Evolutionary conservation across 805 yeast species (phyloP).

Genomic region (Ascoidea tarda): DNA sequence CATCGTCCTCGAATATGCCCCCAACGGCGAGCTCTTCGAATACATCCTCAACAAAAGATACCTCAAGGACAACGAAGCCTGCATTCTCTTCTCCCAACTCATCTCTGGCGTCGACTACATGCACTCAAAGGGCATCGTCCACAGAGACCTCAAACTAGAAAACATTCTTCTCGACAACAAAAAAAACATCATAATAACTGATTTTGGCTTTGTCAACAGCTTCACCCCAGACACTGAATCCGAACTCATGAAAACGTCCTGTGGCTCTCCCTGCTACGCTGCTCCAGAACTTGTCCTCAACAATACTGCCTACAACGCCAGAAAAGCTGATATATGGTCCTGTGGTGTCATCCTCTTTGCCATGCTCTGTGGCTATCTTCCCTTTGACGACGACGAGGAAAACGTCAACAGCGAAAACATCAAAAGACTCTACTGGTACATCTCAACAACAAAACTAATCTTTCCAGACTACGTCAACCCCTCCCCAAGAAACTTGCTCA

Average conservation of each 20-base stretch:
- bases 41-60: constrained; percentile 78
- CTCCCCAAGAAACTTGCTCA: constrained; percentile 76
- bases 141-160: constrained; percentile 74
- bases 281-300: constrained; percentile 88
- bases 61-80: constrained; percentile 77
- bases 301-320: constrained; percentile 76
- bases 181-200: constrained; percentile 75
- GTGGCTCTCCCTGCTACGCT: constrained; percentile 98
- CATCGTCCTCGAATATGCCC: constrained; percentile 89
- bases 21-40: constrained; percentile 94
- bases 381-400: constrained; percentile 94
- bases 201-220: constrained; percentile 91
- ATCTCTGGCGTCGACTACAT: constrained; percentile 90
- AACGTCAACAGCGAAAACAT: constrained; percentile 96
- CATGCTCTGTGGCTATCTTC: constrained; percentile 93
- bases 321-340: constrained; percentile 94
- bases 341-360: constrained; percentile 93
- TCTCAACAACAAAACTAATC: constrained; percentile 80
- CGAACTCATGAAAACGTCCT: constrained; percentile 84
- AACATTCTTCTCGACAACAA: constrained; percentile 72
- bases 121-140: constrained; percentile 70
- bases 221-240: constrained; percentile 27
- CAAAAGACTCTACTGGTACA: constrained; percentile 79
- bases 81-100: constrained; percentile 81
- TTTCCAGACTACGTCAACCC: constrained; percentile 92